Evolutionary conservation across 164 flowering plant species (phyloP).

Genomic region (Brasenia schreberi): DNA sequence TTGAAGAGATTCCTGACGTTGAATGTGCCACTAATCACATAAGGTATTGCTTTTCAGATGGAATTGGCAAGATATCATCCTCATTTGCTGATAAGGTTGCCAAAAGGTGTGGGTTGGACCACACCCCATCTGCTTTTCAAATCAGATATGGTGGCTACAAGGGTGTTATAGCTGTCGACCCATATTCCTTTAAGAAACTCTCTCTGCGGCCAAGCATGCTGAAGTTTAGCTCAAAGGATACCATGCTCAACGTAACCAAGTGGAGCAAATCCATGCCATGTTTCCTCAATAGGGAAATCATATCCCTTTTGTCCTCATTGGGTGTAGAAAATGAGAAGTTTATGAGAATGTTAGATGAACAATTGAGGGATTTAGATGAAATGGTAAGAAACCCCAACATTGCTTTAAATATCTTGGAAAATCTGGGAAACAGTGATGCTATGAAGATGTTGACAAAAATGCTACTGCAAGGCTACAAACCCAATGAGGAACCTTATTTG

Average conservation of each 20-base stretch:
- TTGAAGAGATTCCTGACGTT: conserved; percentile 69
- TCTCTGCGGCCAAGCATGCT: conserved; percentile 77
- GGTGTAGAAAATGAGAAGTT: conserved; percentile 59
- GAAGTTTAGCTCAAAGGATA: conserved; percentile 69
- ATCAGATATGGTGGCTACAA: conserved; percentile 96
- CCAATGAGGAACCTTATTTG: conserved; percentile 70
- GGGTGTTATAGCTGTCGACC: conserved; percentile 87
- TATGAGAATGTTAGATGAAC: conserved; percentile 40
- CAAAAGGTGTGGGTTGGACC: conserved; percentile 41
- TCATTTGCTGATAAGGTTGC: conserved; percentile 66
- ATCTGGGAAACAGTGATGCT: conserved; percentile 24
- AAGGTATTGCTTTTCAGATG: conserved; percentile 88
- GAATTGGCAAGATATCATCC: conserved; percentile 78
- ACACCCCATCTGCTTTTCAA: conserved; percentile 84
- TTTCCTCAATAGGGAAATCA: conserved; percentile 78
- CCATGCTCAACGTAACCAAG: conserved; percentile 75
- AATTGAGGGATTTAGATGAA: conserved; percentile 34
- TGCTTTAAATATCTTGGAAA: conserved; percentile 49
- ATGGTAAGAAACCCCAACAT: conserved; percentile 49
- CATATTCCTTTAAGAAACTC: conserved; percentile 63
- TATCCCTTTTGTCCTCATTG: conserved; percentile 71
- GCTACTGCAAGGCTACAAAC: conserved; percentile 69
- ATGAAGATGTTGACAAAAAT: conserved; percentile 35
- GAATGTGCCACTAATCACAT: conserved; percentile 54
- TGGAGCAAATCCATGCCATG: conserved; percentile 73